Percentiles rank a stretch among this genome's conserved stretches.
These are phyloP conservation scores for Cyclaneusma minus DNA, from an alignment of 2,329 filamentous ascomycete genomes.

Conservation along the genomic window DNA sequence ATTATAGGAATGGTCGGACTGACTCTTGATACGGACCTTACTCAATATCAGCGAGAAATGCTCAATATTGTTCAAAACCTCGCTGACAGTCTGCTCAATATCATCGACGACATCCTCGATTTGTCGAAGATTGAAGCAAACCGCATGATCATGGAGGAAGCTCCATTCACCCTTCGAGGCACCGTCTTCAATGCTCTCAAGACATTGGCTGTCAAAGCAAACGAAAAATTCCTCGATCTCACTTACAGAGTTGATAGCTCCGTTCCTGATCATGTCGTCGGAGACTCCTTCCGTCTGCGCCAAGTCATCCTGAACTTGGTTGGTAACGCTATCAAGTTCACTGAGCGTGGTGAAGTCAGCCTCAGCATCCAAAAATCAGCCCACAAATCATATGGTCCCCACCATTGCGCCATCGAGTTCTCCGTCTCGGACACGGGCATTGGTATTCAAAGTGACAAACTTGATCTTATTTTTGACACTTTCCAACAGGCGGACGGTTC, in stretches of 20 bases:
- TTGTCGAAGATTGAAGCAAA: constrained; percentile 80
- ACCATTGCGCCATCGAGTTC: constrained; percentile 90
- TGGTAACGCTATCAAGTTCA: constrained; percentile 98
- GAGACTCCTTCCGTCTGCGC: constrained; percentile 87
- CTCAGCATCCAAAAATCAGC: constrained; percentile 69
- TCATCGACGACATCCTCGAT: constrained; percentile 76
- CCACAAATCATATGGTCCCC: constrained; percentile 46
- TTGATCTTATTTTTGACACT: constrained; percentile 95
- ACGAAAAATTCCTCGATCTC: constrained; percentile 85
- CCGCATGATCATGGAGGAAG: constrained; percentile 96
- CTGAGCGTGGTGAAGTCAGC: constrained; percentile 89
- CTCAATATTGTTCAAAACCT: constrained; percentile 95
- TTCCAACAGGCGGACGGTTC: constrained; percentile 98
- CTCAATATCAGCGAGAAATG: constrained; percentile 94
- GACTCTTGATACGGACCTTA: constrained; percentile 86
- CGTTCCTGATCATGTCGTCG: constrained; percentile 87
- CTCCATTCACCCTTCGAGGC: constrained; percentile 84
- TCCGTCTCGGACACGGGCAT: constrained; percentile 93
- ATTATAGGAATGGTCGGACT: constrained; percentile 98
- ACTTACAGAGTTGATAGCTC: constrained; percentile 89
- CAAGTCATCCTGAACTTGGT: constrained; percentile 97
- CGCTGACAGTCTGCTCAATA: constrained; percentile 88
- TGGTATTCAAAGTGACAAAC: constrained; percentile 86
- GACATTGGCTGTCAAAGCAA: constrained; percentile 90
- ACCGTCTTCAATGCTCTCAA: constrained; percentile 97